phyloP scores from a whole-genome alignment of 768 basidiomycete species.

The Collybiopsis confluens region DNA sequence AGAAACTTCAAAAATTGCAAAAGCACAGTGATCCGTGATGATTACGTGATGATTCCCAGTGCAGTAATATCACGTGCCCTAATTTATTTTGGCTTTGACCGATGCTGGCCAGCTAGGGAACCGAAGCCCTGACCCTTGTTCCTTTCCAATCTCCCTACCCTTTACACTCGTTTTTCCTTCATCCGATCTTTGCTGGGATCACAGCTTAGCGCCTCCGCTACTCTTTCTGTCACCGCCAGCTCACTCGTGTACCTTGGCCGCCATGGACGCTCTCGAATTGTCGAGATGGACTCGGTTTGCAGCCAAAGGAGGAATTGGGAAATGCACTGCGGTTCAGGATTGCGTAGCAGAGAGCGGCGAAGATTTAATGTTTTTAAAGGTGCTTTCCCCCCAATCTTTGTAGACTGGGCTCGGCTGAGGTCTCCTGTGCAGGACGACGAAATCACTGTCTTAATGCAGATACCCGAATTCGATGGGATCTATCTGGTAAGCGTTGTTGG shows the following conservation, averaged over 20 bases:
- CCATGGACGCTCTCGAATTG: conserved; percentile 69
- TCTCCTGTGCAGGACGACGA: conserved; percentile 58
- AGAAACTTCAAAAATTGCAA: too few relatives aligned
- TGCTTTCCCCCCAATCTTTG: conserved; percentile 23
- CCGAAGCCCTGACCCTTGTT: too few relatives aligned
- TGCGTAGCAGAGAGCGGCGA: conserved; percentile 69
- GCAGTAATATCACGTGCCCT: too few relatives aligned
- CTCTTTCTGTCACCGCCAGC: neutral
- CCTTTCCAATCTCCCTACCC: too few relatives aligned
- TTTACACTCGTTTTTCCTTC: too few relatives aligned
- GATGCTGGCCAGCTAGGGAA: too few relatives aligned
- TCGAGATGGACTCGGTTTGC: conserved; percentile 84
- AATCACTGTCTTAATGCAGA: conserved; percentile 72
- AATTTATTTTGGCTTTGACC: too few relatives aligned
- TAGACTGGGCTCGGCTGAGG: neutral
- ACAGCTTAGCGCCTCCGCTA: too few relatives aligned
- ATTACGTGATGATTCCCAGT: too few relatives aligned
- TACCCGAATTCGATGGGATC: conserved; percentile 45
- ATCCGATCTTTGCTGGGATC: too few relatives aligned
- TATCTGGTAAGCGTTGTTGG: conserved; percentile 53
- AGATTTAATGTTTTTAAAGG: conserved; percentile 88
- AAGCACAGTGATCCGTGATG: too few relatives aligned
- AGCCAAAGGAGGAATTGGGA: conserved; percentile 80
- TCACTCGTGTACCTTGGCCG: neutral
- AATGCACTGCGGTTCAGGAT: conserved; percentile 67